Evolutionary conservation across 2,329 filamentous ascomycete genomes (phyloP).

Genomic region (Helotiales sp.): DNA sequence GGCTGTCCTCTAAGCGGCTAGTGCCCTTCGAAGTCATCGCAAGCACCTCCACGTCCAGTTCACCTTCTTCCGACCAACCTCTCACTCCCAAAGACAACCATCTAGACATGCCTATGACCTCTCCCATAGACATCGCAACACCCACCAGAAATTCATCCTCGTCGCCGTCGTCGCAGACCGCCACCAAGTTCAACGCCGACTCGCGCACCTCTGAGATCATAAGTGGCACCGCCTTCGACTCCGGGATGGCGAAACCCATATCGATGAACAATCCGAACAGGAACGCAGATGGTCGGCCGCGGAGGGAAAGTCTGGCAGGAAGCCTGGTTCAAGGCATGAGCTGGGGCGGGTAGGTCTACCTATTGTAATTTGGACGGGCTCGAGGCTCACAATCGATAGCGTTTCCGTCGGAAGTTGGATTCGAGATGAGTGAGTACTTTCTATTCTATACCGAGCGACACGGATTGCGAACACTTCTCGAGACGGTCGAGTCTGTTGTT

Average conservation of each 20-base stretch:
- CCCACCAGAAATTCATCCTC: constrained; percentile 36
- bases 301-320: constrained; percentile 62
- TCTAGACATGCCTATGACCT: constrained; percentile 31
- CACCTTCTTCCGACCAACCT: constrained; percentile 17
- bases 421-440: constrained; percentile 83
- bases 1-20: neutral
- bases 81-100: constrained; percentile 14
- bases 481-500: constrained; percentile 6
- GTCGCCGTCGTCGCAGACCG: constrained; percentile 39
- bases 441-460: constrained; percentile 8
- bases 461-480: constrained; percentile 6
- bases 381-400: too few relatives aligned
- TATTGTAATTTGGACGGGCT: too few relatives aligned
- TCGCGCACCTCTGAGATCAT: constrained; percentile 53
- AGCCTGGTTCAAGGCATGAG: constrained; percentile 83
- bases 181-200: constrained; percentile 28
- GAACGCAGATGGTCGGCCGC: constrained; percentile 55
- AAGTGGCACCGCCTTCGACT: constrained; percentile 55
- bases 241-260: constrained; percentile 61
- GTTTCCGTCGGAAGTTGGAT: constrained; percentile 97
- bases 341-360: constrained; percentile 95
- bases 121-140: constrained; percentile 37
- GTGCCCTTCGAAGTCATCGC: constrained; percentile 4
- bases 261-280: constrained; percentile 64
- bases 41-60: constrained; percentile 9